Evolutionary conservation across 306 rosid species (phyloP), one percentile per base, ranked within the genome.

Genomic region (Cicer cuneatum): DNA sequence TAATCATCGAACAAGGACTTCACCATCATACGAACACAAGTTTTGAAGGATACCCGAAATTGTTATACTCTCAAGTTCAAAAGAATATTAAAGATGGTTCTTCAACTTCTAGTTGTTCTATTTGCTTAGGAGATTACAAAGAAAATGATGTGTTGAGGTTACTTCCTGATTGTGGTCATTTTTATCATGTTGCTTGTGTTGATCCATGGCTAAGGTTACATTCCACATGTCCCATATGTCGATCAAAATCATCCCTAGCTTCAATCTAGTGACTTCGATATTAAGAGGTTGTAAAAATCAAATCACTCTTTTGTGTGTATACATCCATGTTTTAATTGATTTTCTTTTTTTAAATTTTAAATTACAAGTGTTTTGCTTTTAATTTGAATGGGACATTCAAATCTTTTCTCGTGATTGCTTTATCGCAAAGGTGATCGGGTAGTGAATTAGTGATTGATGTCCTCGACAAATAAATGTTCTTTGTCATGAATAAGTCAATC

Each of bases 41-140:
- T 58, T 67, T 76, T 19, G 79, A 57, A 12, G 57, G 37, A 47
- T 83, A 49, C 21, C 86, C 86, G 0, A 85, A 80, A 65, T 16
- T 83, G 1, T 15, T 80, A 0, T 82, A 72, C 69, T 82, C 82
- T 1, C 46, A 85, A 15, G 35, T 54, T 7, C n/a, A 33, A 33
- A 66, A 75, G 45, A 70, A 74, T 16, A 52, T 45, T 2, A 58
- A 59, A 40, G 61, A 18, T 5, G 7, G 7, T 43, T 79, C 78
- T 8, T 10, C 45, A 13, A 39, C 73, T 13, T 58, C 78, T 6
- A 63, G 73, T 7, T 87, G 90, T 29, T 77, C 88, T 18, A 87
- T 87, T 4, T 87, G 90, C 78, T 82, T 87, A 47, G 85, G 76
- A 10, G 90, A 87, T 40, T 87, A 84, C 10, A 82, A 80, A 51